Conservation (phyloP, 257 asterid genomes). For the Solanum pinnatisectum region DNA sequence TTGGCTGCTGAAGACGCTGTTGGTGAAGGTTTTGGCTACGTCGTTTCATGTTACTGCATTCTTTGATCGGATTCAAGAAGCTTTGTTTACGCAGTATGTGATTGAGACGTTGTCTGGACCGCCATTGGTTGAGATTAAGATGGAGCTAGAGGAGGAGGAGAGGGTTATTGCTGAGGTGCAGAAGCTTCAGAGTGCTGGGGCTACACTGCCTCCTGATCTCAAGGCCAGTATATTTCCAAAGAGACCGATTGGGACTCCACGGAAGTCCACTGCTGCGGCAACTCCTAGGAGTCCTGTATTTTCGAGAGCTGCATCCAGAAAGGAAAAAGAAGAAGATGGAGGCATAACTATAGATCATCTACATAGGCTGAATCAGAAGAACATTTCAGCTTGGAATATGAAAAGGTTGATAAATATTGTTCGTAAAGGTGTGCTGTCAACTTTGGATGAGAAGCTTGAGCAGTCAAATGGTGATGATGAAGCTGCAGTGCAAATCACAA, state of each 20-base stretch:
- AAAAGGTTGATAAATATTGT: slow-evolving; percentile 69
- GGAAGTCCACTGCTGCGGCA: slow-evolving; percentile 31
- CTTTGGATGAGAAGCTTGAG: slow-evolving; percentile 60
- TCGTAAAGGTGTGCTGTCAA: slow-evolving; percentile 56
- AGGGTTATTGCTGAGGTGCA: slow-evolving; percentile 56
- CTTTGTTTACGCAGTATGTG: slow-evolving; percentile 72
- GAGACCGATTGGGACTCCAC: slow-evolving; percentile 43
- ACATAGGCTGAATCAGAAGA: slow-evolving; percentile 73
- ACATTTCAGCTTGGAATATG: slow-evolving; percentile 93
- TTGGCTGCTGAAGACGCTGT: slow-evolving; percentile 69
- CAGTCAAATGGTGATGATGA: slow-evolving; percentile 55
- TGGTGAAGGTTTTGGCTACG: slow-evolving; percentile 77
- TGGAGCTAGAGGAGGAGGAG: slow-evolving; percentile 70
- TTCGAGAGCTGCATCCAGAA: slow-evolving; percentile 35
- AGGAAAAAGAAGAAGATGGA: slow-evolving; percentile 34
- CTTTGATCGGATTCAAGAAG: slow-evolving; percentile 75
- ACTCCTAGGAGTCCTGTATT: slow-evolving; percentile 38
- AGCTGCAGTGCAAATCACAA: slow-evolving; percentile 51
- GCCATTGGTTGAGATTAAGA: slow-evolving; percentile 54
- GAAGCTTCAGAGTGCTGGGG: slow-evolving; percentile 77
- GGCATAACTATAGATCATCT: slow-evolving; percentile 60
- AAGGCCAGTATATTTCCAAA: slow-evolving; percentile 47
- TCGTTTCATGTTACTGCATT: slow-evolving; percentile 77
- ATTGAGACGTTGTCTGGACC: slow-evolving; percentile 67
- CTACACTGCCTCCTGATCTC: slow-evolving; percentile 55